Evolutionary conservation across 495 filamentous ascomycete species (phyloP), one percentile per base, ranked within the genome.

Genomic region (Aspergillus homomorphus): DNA sequence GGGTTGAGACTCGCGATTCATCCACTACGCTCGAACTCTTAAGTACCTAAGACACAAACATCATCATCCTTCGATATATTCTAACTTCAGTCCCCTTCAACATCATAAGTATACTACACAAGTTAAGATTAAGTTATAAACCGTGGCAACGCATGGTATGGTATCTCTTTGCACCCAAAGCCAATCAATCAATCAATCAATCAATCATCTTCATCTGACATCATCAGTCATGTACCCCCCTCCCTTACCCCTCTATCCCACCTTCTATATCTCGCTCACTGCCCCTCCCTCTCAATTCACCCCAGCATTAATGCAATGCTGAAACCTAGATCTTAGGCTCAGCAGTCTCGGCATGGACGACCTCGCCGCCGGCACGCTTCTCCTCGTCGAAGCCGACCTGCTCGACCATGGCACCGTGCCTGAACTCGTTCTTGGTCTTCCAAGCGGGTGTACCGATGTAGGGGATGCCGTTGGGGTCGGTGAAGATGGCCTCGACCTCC

Each of bases 401-500:
- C 42, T 66, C 64, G 18, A 66, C 43, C 15, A 58, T 30, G 7
- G 59, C 61, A 3, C 26, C 59, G 10, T 51, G 61, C 8, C 33
- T 45, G 58, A 67, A 74, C 44, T 71, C 64, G 22, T 80, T 77
- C 45, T 63, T 72, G 4, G 86, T 89, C 76, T 85, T 87, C 87
- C 87, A 90, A 30, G 87, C 84, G 20, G 82, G 80, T 1, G 75
- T 84, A 24, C 85, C 86, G 45, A 89, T 78, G 67, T 80, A 80
- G 45, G 77, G 82, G 55, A 84, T 76, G 20, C 84, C 81, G 59
- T 77, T 67, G 1, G 80, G 80, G 51, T 82, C 77, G 48, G 85
- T 85, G 68, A 93, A 93, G 62, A 91, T 85, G 41, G 70, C 75
- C 48, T 87, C 86, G 18, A 90, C 78, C 62, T 92, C 89, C 60